phyloP scores from a whole-genome alignment of 2,329 filamentous ascomycete genomes.

The Penicillium griseofulvum region DNA sequence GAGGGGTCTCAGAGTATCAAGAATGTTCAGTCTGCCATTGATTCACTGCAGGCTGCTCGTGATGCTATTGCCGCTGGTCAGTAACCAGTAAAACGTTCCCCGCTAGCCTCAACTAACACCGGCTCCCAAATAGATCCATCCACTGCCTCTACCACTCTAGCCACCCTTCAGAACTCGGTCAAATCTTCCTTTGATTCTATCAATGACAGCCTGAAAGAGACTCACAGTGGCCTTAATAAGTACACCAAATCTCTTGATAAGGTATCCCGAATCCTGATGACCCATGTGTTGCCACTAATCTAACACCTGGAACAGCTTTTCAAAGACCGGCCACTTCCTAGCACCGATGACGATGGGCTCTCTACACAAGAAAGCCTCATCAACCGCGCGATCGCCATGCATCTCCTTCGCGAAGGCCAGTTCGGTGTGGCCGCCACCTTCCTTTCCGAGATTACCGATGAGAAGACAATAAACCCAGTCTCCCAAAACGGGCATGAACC shows the following conservation, averaged over 20 bases:
- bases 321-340: slow-evolving; percentile 67
- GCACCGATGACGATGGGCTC: slow-evolving; percentile 77
- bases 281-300: neutral
- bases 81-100: slow-evolving; percentile 16
- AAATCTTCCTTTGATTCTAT: slow-evolving; percentile 77
- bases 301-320: slow-evolving; percentile 52
- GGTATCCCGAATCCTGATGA: slow-evolving; percentile 45
- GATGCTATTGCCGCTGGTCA: slow-evolving; percentile 70
- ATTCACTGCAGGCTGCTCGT: slow-evolving; percentile 69
- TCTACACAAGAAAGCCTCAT: slow-evolving; percentile 72
- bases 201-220: slow-evolving; percentile 76
- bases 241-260: slow-evolving; percentile 84
- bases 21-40: slow-evolving; percentile 80
- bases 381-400: slow-evolving; percentile 94
- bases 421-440: slow-evolving; percentile 87
- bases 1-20: slow-evolving; percentile 69
- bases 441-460: slow-evolving; percentile 64
- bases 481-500: neutral
- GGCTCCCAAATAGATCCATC: slow-evolving; percentile 57
- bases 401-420: slow-evolving; percentile 88
- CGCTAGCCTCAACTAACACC: slow-evolving; percentile 6
- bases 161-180: slow-evolving; percentile 80
- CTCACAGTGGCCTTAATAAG: slow-evolving; percentile 76
- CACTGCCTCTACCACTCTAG: slow-evolving; percentile 69
- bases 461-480: slow-evolving; percentile 35